Evolutionary conservation across 495 filamentous ascomycete species (phyloP), one percentile per base, ranked within the genome.

Genomic region (Podospora comata): DNA sequence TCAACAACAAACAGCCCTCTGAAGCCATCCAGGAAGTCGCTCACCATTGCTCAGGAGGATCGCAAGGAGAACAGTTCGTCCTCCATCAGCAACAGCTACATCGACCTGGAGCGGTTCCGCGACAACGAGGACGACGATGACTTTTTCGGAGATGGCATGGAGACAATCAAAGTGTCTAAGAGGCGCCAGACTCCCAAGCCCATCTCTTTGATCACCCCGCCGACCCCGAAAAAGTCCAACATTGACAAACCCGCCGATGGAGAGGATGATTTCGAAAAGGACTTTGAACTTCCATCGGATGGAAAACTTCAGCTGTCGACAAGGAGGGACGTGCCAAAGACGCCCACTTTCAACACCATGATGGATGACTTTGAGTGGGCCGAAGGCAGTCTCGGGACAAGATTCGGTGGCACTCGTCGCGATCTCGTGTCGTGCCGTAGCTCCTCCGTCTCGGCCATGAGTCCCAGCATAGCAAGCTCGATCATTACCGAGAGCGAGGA

Each of bases 401-500:
- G 94, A 64, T 90, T 93, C 79, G 95, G 90, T 59, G 94, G 92
- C 58, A 95, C 93, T 20, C 84, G 87, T 55, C 88, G 91, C 69
- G 91, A 94, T 75, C 85, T 84, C 15, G 86, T 87, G 32, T 95
- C 91, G 28, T 86, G 88, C 73, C 87, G 92, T 67, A 92, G 91
- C 79, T 97, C 92, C 1, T 91, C 93, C 15, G 89, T 91, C 30
- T 96, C 93, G 27, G 90, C 91, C 27, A 86, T 97, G 77, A 97
- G 94, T 71, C 92, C 95, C 13, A 97, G 93, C 73, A 86, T 94
- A 59, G 90, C 92, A 63, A 97, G 93, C 78, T 95, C 91, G 67
- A 83, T 96, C 68, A 96, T 93, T 5, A 85, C 86, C n/a, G 95
- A 96, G 78, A 97, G 94, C 75, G 95, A 97, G 73, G 94, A 97